These are phyloP conservation scores for Tulasnella sp. DNA, from an alignment of 768 basidiomycete species.

Conservation along the genomic window DNA sequence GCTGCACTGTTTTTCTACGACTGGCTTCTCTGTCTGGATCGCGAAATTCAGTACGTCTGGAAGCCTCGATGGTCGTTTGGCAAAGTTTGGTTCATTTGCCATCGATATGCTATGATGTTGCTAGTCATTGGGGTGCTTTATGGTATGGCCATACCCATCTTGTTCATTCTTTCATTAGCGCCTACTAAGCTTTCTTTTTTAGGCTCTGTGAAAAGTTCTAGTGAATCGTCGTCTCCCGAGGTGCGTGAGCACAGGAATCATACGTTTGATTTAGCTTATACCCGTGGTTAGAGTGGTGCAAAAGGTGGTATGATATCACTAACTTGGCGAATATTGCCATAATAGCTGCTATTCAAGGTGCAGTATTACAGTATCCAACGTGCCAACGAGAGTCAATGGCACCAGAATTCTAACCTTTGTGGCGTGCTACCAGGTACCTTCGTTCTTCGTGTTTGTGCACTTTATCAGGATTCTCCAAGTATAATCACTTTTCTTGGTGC, in stretches of 20 bases:
- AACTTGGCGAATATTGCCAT: neutral
- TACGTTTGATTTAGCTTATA: neutral
- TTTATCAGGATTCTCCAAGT: neutral
- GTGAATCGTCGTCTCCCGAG: neutral
- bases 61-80: neutral
- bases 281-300: neutral
- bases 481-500: neutral
- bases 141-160: neutral
- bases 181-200: neutral
- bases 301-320: neutral
- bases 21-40: neutral
- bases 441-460: neutral
- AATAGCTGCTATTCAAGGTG: neutral
- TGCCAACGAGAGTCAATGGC: no score
- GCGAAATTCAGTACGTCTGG: neutral
- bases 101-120: neutral
- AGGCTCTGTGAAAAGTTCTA: neutral
- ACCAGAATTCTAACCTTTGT: no score
- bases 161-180: neutral
- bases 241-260: neutral
- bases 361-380: no score
- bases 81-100: neutral
- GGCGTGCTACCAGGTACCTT: neutral
- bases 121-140: neutral
- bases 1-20: neutral